phyloP scores from a whole-genome alignment of 352 stramenopile species.

The Phytopythium litorale region DNA sequence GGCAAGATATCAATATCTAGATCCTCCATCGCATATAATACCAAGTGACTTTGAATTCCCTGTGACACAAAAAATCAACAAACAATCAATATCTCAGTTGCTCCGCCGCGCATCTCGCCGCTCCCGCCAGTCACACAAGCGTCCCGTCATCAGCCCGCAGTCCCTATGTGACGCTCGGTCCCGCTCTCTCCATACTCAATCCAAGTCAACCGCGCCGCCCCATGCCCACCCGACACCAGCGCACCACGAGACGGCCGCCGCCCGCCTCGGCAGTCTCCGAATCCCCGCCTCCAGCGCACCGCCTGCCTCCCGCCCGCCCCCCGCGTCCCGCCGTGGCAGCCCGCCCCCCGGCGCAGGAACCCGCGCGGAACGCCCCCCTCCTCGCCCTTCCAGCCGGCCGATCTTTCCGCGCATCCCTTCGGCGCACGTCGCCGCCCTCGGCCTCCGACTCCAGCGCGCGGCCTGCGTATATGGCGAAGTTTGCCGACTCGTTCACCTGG shows the following conservation, averaged over 20 bases:
- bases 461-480: conserved; percentile 31
- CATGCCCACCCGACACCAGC: background rate
- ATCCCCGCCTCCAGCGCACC: background rate
- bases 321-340: background rate
- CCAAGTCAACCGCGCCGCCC: background rate
- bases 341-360: background rate
- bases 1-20: too few species aligned
- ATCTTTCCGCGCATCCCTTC: background rate
- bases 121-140: conserved; percentile 2
- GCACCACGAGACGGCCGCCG: background rate
- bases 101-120: background rate
- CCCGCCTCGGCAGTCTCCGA: background rate
- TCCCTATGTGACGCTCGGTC: background rate
- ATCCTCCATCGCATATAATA: too few species aligned
- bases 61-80: too few species aligned
- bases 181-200: background rate
- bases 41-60: too few species aligned
- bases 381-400: background rate
- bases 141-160: conserved; percentile 6
- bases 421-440: background rate
- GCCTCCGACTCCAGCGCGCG: background rate
- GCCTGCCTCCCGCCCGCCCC: background rate
- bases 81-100: too few species aligned
- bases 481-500: conserved; percentile 37
- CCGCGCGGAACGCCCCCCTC: background rate